Evolutionary conservation across 129 eudicot genomes (phyloP), one percentile per base, ranked within the genome.

Genomic region (Saposhnikovia divaricata): DNA sequence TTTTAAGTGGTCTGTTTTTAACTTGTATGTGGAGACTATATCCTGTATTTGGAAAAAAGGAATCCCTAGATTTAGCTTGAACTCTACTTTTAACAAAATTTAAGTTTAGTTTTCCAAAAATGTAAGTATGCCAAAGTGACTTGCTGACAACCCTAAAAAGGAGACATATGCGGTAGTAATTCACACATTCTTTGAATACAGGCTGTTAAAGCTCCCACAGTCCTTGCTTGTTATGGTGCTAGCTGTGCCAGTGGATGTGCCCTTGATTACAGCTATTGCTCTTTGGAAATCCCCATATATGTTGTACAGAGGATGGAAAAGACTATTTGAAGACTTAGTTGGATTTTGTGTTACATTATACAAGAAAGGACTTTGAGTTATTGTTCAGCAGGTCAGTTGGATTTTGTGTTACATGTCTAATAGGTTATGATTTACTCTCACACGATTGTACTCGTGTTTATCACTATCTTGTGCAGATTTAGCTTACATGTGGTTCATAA

Each of bases 231-330:
- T 92, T 81, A 82, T 83, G 55, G 70, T 86, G 18, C 81, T 92
- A 42, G 92, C 96, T n/a, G 61, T 90, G 77, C 85, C 71, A 1
- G 77, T 88, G 21, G 96, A 95, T 78, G 94, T 90, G 76, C 91
- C 89, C 39, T 61, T 87, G 4, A 90, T 95, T 63, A 87, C 92
- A 25, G 86, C 77, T 0, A 86, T 95, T 38, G 96, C 97, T 77
- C 79, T 95, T 50, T 92, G 92, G 91, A 95, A 92, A 80, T 92
- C 97, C 59, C 98, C 98, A 23, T 95, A 89, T 59, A 90, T 95
- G 98, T 73, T 95, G 80, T 83, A 92, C 63, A 92, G 87, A 55
- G 98, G 98, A 46, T 95, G 98, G 98, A 92, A 92, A 85, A 89
- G 98, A 84, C 82, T 95, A 23, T 77, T 92, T 2, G 98, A 92